phyloP scores from a whole-genome alignment of 331 rosid species.

The Prunus yedoensis region DNA sequence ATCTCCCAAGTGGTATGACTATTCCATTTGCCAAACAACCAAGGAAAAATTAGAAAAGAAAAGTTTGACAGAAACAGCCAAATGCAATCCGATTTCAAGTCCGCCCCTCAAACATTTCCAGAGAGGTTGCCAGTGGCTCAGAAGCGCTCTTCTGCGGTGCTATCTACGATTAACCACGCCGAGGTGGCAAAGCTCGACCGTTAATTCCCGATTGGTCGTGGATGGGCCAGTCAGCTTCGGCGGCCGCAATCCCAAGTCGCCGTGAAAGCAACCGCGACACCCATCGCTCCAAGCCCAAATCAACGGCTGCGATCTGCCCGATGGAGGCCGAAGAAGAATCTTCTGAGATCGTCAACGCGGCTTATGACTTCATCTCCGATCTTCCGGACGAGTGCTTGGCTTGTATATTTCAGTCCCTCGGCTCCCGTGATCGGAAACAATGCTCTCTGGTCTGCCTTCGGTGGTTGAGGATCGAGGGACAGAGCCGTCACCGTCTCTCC shows the following conservation, averaged over 20 bases:
- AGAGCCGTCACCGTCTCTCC: slow-evolving; percentile 87
- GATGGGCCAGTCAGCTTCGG: slow-evolving; percentile 96
- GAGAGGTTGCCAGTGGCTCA: neutral
- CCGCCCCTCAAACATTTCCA: slow-evolving; percentile 36
- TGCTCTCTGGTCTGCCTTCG: slow-evolving; percentile 93
- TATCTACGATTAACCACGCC: slow-evolving; percentile 15
- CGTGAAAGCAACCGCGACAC: slow-evolving; percentile 40
- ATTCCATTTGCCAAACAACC: slow-evolving; percentile 9
- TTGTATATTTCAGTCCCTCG: slow-evolving; percentile 65
- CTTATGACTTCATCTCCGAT: slow-evolving; percentile 62
- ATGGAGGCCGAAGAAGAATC: slow-evolving; percentile 31
- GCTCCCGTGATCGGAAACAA: slow-evolving; percentile 71
- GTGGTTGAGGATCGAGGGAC: slow-evolving; percentile 86
- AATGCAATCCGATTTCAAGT: slow-evolving; percentile 54
- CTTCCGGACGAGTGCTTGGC: slow-evolving; percentile 93
- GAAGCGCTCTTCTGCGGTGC: slow-evolving; percentile 11
- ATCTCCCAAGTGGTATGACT: neutral
- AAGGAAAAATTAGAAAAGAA: neutral
- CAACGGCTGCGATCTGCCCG: slow-evolving; percentile 60
- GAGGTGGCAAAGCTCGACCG: slow-evolving; percentile 27
- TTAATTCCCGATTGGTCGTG: slow-evolving; percentile 31
- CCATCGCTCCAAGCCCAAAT: slow-evolving; percentile 49
- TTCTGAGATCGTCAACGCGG: slow-evolving; percentile 7
- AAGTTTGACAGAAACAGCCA: slow-evolving; percentile 21
- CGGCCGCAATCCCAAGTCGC: slow-evolving; percentile 50